Evolutionary conservation across 2,329 filamentous ascomycete species (phyloP), one percentile per base, ranked within the genome.

Genomic region (Aspergillus niger): DNA sequence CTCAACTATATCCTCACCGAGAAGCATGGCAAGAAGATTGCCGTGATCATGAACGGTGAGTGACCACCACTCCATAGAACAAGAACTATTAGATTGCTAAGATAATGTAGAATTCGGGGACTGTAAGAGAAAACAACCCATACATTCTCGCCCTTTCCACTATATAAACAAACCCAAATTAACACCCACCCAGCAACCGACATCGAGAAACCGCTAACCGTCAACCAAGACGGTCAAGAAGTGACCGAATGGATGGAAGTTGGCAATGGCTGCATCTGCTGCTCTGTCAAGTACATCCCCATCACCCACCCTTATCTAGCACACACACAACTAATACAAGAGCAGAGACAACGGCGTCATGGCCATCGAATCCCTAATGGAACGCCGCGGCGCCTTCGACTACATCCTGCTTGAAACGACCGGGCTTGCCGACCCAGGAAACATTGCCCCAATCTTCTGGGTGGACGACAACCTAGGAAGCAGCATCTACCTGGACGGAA

Each of bases 351-450:
- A 90, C 0, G 95, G 95, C 11, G 94, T 99, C 39, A 91, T 91
- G 67, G 95, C 95, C 38, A 96, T 99, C 57, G 95, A 99, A 79
- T 91, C 91, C 1, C 82, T 99, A 2, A 98, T 99, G 91, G 91
- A 93, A 65, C 92, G 92, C 70, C 91, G 91, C 65, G 94, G 94
- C 53, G 89, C 89, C 4, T 99, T 99, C 72, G 95, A 99, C 79
- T 99, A 98, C 79, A 98, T 99, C 66, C 85, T 99, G 2, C 87
- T 99, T 1, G 95, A 99, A 76, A 99, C 95, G 0, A 98, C 95
- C 0, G 95, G 95, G 0, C 84, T 99, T 5, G 95, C 95, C 4
- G 94, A 99, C 72, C 95, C 95, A 0, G 95, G 95, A 1, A 98
- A 98, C 70, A 87, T 99, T 55, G 95, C 95, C 0, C 95, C 95